phyloP scores from a whole-genome alignment of 208 protist genomes.

The Acanthamoeba quina region DNA sequence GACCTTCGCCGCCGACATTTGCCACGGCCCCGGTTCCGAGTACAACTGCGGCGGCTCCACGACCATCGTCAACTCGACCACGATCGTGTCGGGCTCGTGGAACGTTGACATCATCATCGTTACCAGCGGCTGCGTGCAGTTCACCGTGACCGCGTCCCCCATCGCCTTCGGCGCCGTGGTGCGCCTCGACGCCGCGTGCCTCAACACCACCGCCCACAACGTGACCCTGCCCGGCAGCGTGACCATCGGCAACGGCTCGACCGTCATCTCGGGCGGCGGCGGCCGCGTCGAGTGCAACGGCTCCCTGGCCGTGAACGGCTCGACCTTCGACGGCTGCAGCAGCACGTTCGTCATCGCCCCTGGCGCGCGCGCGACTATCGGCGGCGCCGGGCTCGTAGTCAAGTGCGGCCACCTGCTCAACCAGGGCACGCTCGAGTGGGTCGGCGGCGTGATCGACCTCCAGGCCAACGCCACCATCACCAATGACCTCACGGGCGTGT shows the following conservation, averaged over 20 bases:
- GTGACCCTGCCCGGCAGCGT: constrained; percentile 60
- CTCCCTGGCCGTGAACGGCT: neutral
- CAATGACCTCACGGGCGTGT: neutral
- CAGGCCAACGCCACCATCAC: constrained; percentile 22
- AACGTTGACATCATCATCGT: constrained; percentile 42
- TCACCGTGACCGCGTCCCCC: neutral
- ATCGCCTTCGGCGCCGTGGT: constrained; percentile 25
- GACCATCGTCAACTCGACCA: constrained; percentile 27
- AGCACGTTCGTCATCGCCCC: constrained; percentile 16
- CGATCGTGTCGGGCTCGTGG: constrained; percentile 35
- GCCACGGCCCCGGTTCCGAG: neutral
- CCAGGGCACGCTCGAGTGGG: constrained; percentile 1
- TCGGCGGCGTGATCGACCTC: constrained; percentile 19
- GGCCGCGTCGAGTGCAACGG: constrained; percentile 44
- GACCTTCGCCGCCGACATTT: constrained; percentile 5
- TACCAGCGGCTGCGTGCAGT: neutral
- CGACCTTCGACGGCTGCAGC: constrained; percentile 26
- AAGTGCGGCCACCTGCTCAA: constrained; percentile 34
- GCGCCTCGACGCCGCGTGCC: neutral
- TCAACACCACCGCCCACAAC: constrained; percentile 17
- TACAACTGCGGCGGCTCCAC: constrained; percentile 5
- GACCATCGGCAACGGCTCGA: constrained; percentile 10
- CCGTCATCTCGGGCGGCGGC: neutral
- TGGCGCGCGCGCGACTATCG: neutral
- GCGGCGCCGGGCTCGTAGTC: neutral